Conservation (phyloP, 108 stramenopile genomes). For the Pseudonitzschia multiseries region DNA sequence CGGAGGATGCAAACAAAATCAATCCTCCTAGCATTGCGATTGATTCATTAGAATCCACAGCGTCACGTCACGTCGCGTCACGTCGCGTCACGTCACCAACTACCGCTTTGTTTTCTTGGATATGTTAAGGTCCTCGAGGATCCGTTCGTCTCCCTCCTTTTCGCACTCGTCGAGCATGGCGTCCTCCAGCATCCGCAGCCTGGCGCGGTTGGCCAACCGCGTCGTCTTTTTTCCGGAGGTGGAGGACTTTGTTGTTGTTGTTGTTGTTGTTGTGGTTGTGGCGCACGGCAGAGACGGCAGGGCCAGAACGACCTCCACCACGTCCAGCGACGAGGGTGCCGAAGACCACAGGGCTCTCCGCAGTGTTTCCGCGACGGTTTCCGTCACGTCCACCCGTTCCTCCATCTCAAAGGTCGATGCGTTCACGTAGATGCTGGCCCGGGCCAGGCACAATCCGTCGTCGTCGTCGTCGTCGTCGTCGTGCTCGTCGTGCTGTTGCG, state of each 20-base stretch:
- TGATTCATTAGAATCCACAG: no score
- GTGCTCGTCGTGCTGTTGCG: no score
- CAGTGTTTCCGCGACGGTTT: slow-evolving; percentile 48
- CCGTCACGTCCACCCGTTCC: slow-evolving; percentile 67
- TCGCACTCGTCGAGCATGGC: slow-evolving; percentile 85
- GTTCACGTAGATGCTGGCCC: slow-evolving; percentile 23
- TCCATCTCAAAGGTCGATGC: slow-evolving; percentile 39
- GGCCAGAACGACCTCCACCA: slow-evolving; percentile 57
- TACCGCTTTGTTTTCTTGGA: slow-evolving; percentile 21
- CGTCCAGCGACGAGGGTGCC: slow-evolving; percentile 47
- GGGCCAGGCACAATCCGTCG: slow-evolving; percentile 10
- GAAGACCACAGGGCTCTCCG: slow-evolving; percentile 52
- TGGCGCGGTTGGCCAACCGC: slow-evolving; percentile 57
- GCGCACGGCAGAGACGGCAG: slow-evolving; percentile 53
- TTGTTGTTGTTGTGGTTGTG: background rate
- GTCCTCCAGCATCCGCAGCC: slow-evolving; percentile 77
- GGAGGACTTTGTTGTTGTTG: background rate
- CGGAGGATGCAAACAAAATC: no score
- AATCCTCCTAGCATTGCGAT: no score
- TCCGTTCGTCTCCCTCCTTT: slow-evolving; percentile 69
- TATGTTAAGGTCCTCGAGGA: slow-evolving; percentile 66
- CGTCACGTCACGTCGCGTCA: no score
- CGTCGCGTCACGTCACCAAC: no score
- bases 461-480: no score
- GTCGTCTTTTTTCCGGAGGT: background rate